A percentile compares a stretch with the other conserved stretches of the same genome.
phyloP scores from a whole-genome alignment of 2,329 filamentous ascomycete genomes.

The Karstenula rhodostoma region DNA sequence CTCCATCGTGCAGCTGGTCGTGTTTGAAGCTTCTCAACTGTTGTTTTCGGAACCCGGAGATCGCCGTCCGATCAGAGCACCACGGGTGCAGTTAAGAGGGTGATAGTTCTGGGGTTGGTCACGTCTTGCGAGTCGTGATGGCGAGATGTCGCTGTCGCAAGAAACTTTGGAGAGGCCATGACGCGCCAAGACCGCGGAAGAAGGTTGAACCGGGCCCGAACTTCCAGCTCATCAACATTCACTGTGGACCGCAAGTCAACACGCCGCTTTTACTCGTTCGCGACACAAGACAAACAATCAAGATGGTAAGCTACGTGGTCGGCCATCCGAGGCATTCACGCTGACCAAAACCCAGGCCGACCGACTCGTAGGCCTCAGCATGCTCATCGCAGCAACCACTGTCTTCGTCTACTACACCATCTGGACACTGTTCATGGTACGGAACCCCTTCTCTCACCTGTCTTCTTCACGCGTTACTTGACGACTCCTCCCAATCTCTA shows the following conservation, averaged over 20 bases:
- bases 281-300: slow-evolving; percentile 25
- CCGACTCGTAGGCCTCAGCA: slow-evolving; percentile 79
- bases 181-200: slow-evolving; percentile 17
- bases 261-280: slow-evolving; percentile 29
- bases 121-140: slow-evolving; percentile 12
- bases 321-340: background rate
- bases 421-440: slow-evolving; percentile 97
- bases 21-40: background rate
- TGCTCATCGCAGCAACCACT: slow-evolving; percentile 76
- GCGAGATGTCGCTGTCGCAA: slow-evolving; percentile 24
- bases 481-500: background rate
- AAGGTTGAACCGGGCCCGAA: slow-evolving; percentile 18
- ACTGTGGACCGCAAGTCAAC: slow-evolving; percentile 16
- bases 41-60: background rate
- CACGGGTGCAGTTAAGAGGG: background rate
- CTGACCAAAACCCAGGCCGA: slow-evolving; percentile 73
- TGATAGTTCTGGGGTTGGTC: background rate
- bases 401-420: slow-evolving; percentile 93
- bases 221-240: slow-evolving; percentile 26
- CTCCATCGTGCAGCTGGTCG: slow-evolving; percentile 37
- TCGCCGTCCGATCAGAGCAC: background rate
- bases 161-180: slow-evolving; percentile 35
- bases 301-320: slow-evolving; percentile 33
- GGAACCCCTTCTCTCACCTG: slow-evolving; percentile 21
- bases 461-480: background rate